These are phyloP conservation scores for Nicotiana sylvestris DNA, from an alignment of 257 asterid genomes.

Conservation along the genomic window DNA sequence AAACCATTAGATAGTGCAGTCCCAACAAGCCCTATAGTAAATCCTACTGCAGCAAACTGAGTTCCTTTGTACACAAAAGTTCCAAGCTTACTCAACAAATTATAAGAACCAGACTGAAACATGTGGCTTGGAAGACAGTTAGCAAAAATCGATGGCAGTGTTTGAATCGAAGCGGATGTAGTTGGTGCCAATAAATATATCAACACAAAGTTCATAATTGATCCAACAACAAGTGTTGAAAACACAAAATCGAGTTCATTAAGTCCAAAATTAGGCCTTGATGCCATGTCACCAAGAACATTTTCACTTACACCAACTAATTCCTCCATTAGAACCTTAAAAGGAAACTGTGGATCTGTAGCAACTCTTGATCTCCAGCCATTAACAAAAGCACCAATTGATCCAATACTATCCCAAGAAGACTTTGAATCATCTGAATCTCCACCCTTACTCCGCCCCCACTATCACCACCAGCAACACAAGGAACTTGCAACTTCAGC, in stretches of 20 bases:
- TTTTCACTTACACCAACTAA: conserved; percentile 79
- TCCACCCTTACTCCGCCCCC: conserved; percentile 42
- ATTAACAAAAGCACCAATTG: conserved; percentile 56
- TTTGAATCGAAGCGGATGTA: conserved; percentile 36
- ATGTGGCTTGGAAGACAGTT: conserved; percentile 75
- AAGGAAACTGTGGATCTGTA: conserved; percentile 90
- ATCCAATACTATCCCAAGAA: conserved; percentile 49
- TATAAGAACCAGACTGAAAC: conserved; percentile 77
- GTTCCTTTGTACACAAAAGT: conserved; percentile 77
- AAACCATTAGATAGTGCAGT: conserved; percentile 80
- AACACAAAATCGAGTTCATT: conserved; percentile 89
- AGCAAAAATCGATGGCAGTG: conserved; percentile 67
- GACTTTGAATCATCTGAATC: conserved; percentile 43
- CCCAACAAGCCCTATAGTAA: conserved; percentile 83
- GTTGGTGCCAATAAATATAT: conserved; percentile 90
- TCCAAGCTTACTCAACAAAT: conserved; percentile 51
- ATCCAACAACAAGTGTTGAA: conserved; percentile 82
- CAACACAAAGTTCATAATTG: conserved; percentile 70
- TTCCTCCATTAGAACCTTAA: conserved; percentile 91
- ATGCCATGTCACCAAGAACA: conserved; percentile 87
- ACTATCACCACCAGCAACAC: conserved; percentile 19
- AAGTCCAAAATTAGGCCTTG: conserved; percentile 88
- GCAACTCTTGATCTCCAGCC: conserved; percentile 94
- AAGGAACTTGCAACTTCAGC: conserved; percentile 17
- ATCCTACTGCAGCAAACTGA: conserved; percentile 75